Evolutionary conservation across 202 grass and related monocot species (phyloP).

Genomic region (Hordeum pubiflorum): DNA sequence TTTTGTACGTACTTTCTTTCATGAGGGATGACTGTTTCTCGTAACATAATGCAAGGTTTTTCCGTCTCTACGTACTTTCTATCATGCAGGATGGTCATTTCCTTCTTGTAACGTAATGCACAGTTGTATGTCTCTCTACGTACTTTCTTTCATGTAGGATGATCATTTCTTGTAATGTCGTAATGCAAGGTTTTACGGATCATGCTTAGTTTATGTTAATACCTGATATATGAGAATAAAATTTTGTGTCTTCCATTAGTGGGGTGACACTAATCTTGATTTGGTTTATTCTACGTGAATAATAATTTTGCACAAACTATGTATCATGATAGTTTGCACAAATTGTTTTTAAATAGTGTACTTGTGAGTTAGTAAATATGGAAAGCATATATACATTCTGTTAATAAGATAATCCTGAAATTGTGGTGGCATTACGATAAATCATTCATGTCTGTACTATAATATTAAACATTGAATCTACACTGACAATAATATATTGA

Average conservation of each 20-base stretch:
- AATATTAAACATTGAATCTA: background rate
- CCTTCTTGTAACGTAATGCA: background rate
- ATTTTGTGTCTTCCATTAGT: background rate
- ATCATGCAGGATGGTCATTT: no score
- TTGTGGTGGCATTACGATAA: background rate
- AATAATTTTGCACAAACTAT: background rate
- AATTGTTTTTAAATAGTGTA: background rate
- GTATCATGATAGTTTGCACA: background rate
- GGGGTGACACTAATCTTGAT: background rate
- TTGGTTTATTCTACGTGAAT: background rate
- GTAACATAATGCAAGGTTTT: background rate
- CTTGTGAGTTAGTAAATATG: background rate
- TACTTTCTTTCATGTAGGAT: background rate
- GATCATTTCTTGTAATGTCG: background rate
- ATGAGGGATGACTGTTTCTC: background rate
- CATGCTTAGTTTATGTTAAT: background rate
- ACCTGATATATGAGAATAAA: background rate
- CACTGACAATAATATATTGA: background rate
- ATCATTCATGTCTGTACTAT: background rate
- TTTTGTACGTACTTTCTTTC: background rate
- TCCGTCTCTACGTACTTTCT: no score
- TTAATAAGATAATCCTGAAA: background rate
- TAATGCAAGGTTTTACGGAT: background rate
- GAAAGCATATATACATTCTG: background rate
- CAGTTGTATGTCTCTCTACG: no score